Conservation (phyloP, 345 rosid genomes). For the Kernera saxatilis region DNA sequence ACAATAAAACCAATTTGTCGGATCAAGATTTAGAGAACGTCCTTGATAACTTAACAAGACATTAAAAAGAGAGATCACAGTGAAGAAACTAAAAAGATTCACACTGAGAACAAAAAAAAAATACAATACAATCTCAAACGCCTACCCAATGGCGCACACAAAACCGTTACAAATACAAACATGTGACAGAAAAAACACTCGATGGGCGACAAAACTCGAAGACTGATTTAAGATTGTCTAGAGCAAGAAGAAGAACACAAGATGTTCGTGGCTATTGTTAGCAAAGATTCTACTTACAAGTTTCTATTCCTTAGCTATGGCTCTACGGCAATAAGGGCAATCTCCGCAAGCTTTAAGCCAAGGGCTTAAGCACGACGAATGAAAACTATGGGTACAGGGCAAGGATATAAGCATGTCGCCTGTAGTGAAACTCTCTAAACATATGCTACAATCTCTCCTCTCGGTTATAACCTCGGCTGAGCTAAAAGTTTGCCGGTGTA, state of each 20-base stretch:
- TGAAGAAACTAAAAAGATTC: background rate
- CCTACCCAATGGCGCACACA: background rate
- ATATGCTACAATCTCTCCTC: constrained; percentile 40
- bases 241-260: background rate
- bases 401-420: constrained; percentile 55
- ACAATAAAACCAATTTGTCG: background rate
- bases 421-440: constrained; percentile 71
- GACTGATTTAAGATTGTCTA: background rate
- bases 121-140: background rate
- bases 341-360: constrained; percentile 89
- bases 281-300: constrained; percentile 11
- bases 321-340: constrained; percentile 88
- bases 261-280: constrained; percentile 8
- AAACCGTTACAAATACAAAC: constrained; percentile 6
- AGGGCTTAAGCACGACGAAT: constrained; percentile 70
- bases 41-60: background rate
- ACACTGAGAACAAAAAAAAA: background rate
- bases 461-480: constrained; percentile 23
- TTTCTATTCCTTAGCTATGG: background rate
- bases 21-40: background rate
- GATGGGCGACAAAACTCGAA: background rate
- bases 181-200: constrained; percentile 5
- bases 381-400: constrained; percentile 72
- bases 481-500: constrained; percentile 45
- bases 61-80: background rate